Conservation (phyloP, 2,329 filamentous ascomycete species). For the Ilyonectria mors-panacis region DNA sequence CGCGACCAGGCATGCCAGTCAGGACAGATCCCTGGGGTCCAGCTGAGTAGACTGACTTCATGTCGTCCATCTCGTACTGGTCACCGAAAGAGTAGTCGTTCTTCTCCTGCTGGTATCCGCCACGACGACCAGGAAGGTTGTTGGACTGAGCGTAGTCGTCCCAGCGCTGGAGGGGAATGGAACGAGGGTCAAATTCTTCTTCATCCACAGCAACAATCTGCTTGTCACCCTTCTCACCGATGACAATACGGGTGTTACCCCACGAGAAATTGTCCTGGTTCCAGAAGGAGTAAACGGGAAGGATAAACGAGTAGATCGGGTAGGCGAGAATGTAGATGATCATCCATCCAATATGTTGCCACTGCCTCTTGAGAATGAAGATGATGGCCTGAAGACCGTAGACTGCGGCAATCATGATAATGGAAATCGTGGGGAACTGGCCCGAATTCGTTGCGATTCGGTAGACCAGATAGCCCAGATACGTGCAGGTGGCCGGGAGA, state of each 20-base stretch:
- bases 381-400: conserved; percentile 97
- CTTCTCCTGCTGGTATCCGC: conserved; percentile 75
- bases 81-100: conserved; percentile 77
- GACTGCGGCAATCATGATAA: conserved; percentile 89
- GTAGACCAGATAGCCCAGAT: conserved; percentile 92
- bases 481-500: conserved; percentile 88
- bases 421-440: conserved; percentile 87
- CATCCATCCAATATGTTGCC: conserved; percentile 99
- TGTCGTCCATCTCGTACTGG: conserved; percentile 97
- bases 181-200: conserved; percentile 90
- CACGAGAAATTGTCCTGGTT: conserved; percentile 99
- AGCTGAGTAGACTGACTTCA: conserved; percentile 95
- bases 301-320: conserved; percentile 91
- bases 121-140: conserved; percentile 91
- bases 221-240: conserved; percentile 93
- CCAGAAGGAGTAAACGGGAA: conserved; percentile 99
- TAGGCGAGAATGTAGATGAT: conserved; percentile 97
- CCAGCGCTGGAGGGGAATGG: conserved; percentile 95
- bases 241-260: conserved; percentile 98
- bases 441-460: conserved; percentile 77
- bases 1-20: conserved; percentile 82
- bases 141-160: conserved; percentile 93
- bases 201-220: conserved; percentile 89
- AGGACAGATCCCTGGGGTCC: conserved; percentile 90
- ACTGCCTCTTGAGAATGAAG: conserved; percentile 96